Percentiles rank a stretch among this genome's conserved stretches.
These are phyloP conservation scores for Coffea humblotiana DNA, from an alignment of 305 asterid species.

Conservation along the genomic window DNA sequence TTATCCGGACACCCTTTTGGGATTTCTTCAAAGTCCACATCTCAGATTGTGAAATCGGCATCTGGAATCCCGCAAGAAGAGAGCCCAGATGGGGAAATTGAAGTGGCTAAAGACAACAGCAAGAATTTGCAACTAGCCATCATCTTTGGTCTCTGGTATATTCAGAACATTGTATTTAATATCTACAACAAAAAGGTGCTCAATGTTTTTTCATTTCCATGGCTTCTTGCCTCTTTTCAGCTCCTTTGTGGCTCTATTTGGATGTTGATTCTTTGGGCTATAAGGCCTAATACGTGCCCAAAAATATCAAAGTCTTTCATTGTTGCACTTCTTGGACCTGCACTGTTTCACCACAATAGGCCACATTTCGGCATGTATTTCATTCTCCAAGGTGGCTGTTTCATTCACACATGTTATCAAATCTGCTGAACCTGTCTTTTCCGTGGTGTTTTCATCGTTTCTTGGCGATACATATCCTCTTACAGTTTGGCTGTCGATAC, in stretches of 20 bases:
- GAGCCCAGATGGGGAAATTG: slow-evolving; percentile 57
- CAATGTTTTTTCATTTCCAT: slow-evolving; percentile 79
- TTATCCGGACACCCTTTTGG: slow-evolving; percentile 37
- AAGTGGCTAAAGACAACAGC: slow-evolving; percentile 38
- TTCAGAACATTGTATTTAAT: slow-evolving; percentile 83
- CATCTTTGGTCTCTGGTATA: slow-evolving; percentile 88
- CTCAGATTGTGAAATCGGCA: slow-evolving; percentile 40
- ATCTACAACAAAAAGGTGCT: slow-evolving; percentile 77
- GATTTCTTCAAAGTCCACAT: slow-evolving; percentile 32
- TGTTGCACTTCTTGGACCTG: slow-evolving; percentile 87
- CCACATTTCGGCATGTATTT: slow-evolving; percentile 29
- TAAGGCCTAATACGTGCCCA: slow-evolving; percentile 74
- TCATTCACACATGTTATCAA: slow-evolving; percentile 31
- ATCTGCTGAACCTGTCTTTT: slow-evolving; percentile 29
- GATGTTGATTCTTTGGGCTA: slow-evolving; percentile 78
- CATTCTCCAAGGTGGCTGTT: slow-evolving; percentile 30
- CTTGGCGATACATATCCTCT: slow-evolving; percentile 29
- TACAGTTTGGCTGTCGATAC: slow-evolving; percentile 24
- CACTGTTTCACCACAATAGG: slow-evolving; percentile 72
- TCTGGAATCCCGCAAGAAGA: slow-evolving; percentile 55
- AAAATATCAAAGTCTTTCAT: slow-evolving; percentile 69
- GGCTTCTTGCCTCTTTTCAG: slow-evolving; percentile 95
- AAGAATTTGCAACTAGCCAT: slow-evolving; percentile 57
- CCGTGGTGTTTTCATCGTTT: slow-evolving; percentile 26
- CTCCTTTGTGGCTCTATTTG: slow-evolving; percentile 77